Evolutionary conservation across 108 stramenopile genomes (phyloP).

Genomic region (Pseudonitzschia pungens): DNA sequence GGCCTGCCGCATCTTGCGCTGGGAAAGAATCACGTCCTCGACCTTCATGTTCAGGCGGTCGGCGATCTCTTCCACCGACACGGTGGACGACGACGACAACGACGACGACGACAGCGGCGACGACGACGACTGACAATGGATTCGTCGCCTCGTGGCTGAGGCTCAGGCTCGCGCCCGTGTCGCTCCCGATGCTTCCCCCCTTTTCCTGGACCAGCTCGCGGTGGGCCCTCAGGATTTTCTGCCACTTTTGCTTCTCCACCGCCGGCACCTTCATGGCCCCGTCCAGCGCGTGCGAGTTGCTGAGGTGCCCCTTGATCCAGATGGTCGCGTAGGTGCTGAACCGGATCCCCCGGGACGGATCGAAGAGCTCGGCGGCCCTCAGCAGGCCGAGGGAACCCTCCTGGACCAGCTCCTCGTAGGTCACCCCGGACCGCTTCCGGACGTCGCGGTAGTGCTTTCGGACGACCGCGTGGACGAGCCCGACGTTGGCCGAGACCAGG

Average conservation of each 20-base stretch:
- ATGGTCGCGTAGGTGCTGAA: constrained; percentile 97
- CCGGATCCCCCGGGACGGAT: constrained; percentile 83
- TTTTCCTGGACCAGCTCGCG: constrained; percentile 41
- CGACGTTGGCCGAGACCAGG: constrained; percentile 76
- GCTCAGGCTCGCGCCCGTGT: too few species aligned
- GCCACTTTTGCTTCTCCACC: constrained; percentile 69
- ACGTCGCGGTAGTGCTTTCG: constrained; percentile 42
- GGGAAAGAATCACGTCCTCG: constrained; percentile 43
- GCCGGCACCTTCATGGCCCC: constrained; percentile 59
- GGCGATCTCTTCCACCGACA: constrained; percentile 51
- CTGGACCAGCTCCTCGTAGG: constrained; percentile 87
- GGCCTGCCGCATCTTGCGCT: constrained; percentile 60
- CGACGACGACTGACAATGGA: constrained; percentile 27
- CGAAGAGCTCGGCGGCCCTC: constrained; percentile 91
- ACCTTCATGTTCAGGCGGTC: constrained; percentile 44
- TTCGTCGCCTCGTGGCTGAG: too few species aligned
- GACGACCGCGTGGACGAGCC: constrained; percentile 78
- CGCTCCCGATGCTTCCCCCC: constrained; percentile 28
- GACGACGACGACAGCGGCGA: constrained; percentile 18
- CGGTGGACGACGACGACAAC: constrained; percentile 10
- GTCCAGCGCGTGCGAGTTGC: constrained; percentile 55
- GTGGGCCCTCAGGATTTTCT: constrained; percentile 58
- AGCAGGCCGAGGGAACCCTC: constrained; percentile 91
- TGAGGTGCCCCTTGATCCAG: constrained; percentile 92
- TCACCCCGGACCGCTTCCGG: constrained; percentile 31